Base-by-base conservation (phyloP, 371 early-diverging fungal genomes). In the Mortierella sp. region DNA sequence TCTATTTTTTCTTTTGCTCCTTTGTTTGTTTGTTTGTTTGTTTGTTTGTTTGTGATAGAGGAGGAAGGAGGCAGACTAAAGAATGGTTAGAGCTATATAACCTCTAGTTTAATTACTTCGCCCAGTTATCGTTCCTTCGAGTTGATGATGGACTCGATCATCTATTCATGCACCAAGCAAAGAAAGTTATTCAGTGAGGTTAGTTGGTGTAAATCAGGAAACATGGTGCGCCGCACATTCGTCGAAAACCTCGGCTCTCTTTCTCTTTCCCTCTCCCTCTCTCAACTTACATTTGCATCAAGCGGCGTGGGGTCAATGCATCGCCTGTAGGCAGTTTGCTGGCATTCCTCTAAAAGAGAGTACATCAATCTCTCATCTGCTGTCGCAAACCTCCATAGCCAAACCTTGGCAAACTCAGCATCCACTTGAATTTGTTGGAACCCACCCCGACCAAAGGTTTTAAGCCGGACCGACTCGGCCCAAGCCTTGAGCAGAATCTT, bases 401-500 rank as follows among this genome's bases (percentile, higher is more conserved):
- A 81, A 7, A 81, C 68, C 26, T 84, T 84, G 12, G 88, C 75
- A 57, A 84, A 86, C 68, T 89, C 91, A 0, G 84, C 83, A 81
- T 91, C 91, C 0, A 88, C 64, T 62, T 90, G 90, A 19, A 89
- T 60, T 64, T 89, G 89, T 64, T 88, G 87, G 67, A 87, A 90
- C 19, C 81, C 83, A 4, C 61, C 64, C 18, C 76, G 79, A 37
- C 80, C 66, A 50, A 89, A 81, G 2, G 86, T 85, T 51, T 79
- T 74, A 30, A 80, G 81, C 11, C 91, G 82, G 7, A 85, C 83
- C 1, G 82, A 80, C 66, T 91, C 91, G 43, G 86, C 76, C 66
- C 85, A 85, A 0, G 91, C 84, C 79, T 93, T 93, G 28, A 91
- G 60, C 18, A 90, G 62, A 19, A 90, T 85, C 56, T 86, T 74